phyloP scores from a whole-genome alignment of 1,284 basidiomycete genomes.

The Entoloma clypeatum region DNA sequence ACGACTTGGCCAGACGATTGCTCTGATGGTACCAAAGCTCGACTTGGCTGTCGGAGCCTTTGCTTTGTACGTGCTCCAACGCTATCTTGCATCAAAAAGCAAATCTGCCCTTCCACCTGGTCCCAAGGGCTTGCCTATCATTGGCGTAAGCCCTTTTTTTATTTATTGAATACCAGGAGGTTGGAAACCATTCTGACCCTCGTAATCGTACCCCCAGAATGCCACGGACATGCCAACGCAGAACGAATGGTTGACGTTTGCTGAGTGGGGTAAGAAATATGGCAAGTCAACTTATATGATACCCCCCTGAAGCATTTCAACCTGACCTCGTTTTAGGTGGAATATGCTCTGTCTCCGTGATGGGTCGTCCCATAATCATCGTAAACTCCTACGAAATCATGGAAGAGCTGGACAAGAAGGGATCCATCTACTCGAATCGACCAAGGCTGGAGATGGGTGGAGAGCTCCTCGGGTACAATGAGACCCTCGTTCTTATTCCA shows the following conservation, averaged over 20 bases:
- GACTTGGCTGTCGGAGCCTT: conserved; percentile 6
- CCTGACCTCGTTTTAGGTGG: conserved; percentile 19
- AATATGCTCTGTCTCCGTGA: conserved; percentile 27
- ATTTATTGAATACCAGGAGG: not conserved
- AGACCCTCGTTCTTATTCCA: conserved; percentile 27
- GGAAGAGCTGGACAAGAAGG: conserved; percentile 34
- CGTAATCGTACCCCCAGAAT: conserved; percentile 26
- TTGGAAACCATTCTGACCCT: not conserved
- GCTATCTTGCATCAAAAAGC: conserved; percentile 1
- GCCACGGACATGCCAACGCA: conserved; percentile 37
- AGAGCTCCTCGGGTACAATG: conserved; percentile 26
- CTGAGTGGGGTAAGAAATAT: conserved; percentile 41
- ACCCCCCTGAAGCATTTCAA: not conserved
- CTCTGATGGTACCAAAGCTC: conserved; percentile 4
- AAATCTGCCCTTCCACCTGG: conserved; percentile 29
- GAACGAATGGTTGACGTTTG: conserved; percentile 40
- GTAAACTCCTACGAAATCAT: conserved; percentile 33
- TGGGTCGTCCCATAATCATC: conserved; percentile 37
- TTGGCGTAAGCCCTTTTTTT: conserved; percentile 23
- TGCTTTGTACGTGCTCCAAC: conserved; percentile 5
- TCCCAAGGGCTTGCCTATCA: conserved; percentile 28
- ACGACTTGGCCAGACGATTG: not conserved
- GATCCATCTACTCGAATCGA: conserved; percentile 35
- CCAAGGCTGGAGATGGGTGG: conserved; percentile 33
- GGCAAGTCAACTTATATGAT: conserved; percentile 25